phyloP scores from a whole-genome alignment of 352 stramenopile species.

The Globisporangium sylvaticum region DNA sequence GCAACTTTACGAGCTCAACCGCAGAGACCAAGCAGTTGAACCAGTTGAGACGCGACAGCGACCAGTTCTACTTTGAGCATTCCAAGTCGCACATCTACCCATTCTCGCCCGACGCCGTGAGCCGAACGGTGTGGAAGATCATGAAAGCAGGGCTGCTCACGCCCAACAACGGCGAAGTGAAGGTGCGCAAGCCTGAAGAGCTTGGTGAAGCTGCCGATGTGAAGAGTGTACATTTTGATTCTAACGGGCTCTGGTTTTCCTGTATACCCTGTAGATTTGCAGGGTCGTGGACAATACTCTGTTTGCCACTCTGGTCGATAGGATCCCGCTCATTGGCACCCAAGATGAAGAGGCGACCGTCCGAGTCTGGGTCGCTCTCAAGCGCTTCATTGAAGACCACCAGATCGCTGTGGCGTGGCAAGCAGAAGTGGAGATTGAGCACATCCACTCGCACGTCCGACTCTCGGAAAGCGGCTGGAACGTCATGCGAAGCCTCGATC shows the following conservation, averaged over 20 bases:
- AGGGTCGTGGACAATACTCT: neutral
- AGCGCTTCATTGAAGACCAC: neutral
- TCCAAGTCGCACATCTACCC: neutral
- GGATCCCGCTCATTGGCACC: neutral
- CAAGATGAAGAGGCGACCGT: neutral
- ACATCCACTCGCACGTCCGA: neutral
- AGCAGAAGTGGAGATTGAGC: neutral
- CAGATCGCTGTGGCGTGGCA: neutral
- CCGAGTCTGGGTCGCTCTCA: neutral
- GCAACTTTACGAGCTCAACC: slow-evolving; percentile 15
- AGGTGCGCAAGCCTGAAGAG: neutral
- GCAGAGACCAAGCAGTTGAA: neutral
- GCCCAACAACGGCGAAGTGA: neutral
- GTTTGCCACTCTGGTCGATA: neutral
- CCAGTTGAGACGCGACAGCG: neutral
- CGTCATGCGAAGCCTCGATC: neutral
- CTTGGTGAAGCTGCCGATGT: neutral
- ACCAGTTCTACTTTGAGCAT: slow-evolving; percentile 1
- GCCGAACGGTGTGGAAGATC: neutral
- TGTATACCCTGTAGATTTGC: neutral
- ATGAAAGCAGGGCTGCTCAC: neutral
- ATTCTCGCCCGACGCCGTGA: neutral
- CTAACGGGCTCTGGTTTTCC: no score
- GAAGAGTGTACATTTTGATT: neutral
- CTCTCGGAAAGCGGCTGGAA: neutral